Percentiles rank a stretch among this genome's conserved stretches.
These are phyloP conservation scores for Gnomoniopsis smithogilvyi DNA, from an alignment of 2,329 filamentous ascomycete genomes.

Conservation along the genomic window DNA sequence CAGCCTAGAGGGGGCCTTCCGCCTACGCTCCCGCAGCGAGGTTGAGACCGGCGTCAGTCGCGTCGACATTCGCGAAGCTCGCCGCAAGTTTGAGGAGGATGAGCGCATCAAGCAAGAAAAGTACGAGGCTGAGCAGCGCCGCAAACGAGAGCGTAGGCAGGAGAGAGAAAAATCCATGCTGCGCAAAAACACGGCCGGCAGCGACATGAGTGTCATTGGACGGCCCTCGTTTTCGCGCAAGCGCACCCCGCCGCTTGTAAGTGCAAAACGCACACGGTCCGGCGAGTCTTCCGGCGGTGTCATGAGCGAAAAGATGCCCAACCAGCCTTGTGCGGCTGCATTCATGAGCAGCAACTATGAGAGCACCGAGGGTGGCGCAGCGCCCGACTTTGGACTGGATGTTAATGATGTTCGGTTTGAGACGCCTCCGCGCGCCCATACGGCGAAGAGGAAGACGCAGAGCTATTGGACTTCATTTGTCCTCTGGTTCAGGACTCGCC, in stretches of 20 bases:
- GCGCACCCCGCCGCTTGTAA: conserved; percentile 21
- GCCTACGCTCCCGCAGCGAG: conserved; percentile 59
- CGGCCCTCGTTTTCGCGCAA: conserved; percentile 22
- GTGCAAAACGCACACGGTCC: conserved; percentile 5
- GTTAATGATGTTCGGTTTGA: conserved; percentile 44
- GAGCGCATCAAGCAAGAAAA: conserved; percentile 62
- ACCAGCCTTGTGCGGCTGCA: conserved; percentile 5
- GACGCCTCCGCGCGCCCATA: conserved; percentile 38
- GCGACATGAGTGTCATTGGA: conserved; percentile 12
- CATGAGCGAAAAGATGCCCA: conserved; percentile 36
- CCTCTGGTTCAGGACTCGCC: conserved; percentile 60
- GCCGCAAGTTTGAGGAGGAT: conserved; percentile 61
- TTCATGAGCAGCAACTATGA: conserved; percentile 48
- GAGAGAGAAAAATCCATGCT: conserved; percentile 42
- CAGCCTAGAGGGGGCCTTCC: conserved; percentile 58
- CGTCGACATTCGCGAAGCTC: conserved; percentile 58
- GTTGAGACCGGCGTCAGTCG: conserved; percentile 51
- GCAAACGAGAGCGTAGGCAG: conserved; percentile 53
- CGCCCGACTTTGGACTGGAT: conserved; percentile 30
- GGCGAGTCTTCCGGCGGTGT: conserved; percentile 14
- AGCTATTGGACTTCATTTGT: conserved; percentile 62
- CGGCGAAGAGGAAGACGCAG: conserved; percentile 58
- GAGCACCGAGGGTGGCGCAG: conserved; percentile 31
- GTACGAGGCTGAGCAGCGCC: conserved; percentile 55
- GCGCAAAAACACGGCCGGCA: conserved; percentile 34